A percentile compares a stretch with the other conserved stretches of the same genome.
phyloP scores from a whole-genome alignment of 2,329 filamentous ascomycete species.

The Stachybotrys chlorohalonatus region DNA sequence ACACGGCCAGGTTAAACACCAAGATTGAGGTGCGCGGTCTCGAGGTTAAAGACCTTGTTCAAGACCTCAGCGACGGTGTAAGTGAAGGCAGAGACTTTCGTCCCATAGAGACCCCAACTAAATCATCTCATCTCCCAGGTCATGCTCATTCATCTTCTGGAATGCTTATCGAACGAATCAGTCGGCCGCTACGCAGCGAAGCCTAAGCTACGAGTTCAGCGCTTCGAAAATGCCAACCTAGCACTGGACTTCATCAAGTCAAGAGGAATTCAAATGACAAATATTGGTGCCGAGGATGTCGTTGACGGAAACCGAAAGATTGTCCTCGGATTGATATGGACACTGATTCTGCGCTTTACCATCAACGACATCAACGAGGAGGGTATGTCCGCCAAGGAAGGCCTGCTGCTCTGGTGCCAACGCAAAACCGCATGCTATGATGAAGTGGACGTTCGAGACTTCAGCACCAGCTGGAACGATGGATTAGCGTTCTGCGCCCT shows the following conservation, averaged over 20 bases:
- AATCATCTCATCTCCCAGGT: conserved; percentile 45
- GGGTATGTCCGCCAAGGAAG: conserved; percentile 95
- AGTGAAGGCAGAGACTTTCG: conserved; percentile 25
- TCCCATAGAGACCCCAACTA: conserved; percentile 5
- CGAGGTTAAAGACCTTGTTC: conserved; percentile 77
- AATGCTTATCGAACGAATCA: conserved; percentile 89
- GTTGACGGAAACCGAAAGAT: conserved; percentile 98
- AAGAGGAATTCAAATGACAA: conserved; percentile 91
- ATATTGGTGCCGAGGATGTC: conserved; percentile 96
- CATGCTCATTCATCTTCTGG: conserved; percentile 90
- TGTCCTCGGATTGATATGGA: conserved; percentile 96
- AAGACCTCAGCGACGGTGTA: conserved; percentile 89
- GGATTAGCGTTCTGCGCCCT: conserved; percentile 93
- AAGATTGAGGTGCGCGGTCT: conserved; percentile 75
- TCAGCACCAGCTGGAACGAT: conserved; percentile 94
- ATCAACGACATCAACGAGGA: conserved; percentile 98
- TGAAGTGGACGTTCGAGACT: conserved; percentile 90
- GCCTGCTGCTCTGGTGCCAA: conserved; percentile 92
- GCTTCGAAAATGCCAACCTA: conserved; percentile 96
- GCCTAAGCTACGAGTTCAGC: conserved; percentile 91
- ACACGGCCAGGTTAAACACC: conserved; percentile 70
- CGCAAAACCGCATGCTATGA: conserved; percentile 98
- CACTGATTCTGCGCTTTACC: conserved; percentile 92
- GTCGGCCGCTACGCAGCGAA: conserved; percentile 94
- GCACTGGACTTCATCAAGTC: conserved; percentile 89